phyloP scores from a whole-genome alignment of 2,329 filamentous ascomycete species.

The Aspergillus tubingensis region DNA sequence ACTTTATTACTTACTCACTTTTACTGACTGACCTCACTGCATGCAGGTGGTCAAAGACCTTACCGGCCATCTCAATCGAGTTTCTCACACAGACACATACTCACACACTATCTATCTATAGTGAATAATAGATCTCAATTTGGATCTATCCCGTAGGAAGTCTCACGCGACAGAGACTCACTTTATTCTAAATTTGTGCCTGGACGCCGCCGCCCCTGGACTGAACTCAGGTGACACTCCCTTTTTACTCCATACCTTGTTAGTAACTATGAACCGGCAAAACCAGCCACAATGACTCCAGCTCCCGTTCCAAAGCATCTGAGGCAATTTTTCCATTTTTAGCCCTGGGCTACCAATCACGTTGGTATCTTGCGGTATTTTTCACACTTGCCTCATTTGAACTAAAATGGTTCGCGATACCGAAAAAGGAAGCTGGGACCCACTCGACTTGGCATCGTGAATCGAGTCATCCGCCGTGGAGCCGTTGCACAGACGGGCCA shows the following conservation, averaged over 20 bases:
- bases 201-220: background rate
- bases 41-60: background rate
- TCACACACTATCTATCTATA: background rate
- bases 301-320: constrained; percentile 7
- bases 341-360: constrained; percentile 22
- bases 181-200: background rate
- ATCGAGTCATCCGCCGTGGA: constrained; percentile 2
- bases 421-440: constrained; percentile 1
- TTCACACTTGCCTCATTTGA: constrained; percentile 16
- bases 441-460: constrained; percentile 1
- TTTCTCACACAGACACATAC: background rate
- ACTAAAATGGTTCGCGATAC: constrained; percentile 11
- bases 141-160: background rate
- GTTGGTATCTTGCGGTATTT: constrained; percentile 21
- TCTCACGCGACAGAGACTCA: background rate
- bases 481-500: background rate
- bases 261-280: background rate
- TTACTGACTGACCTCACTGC: background rate
- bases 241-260: background rate
- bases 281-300: constrained; percentile 9
- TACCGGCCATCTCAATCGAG: too few relatives aligned
- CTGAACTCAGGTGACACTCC: background rate
- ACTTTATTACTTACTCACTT: background rate
- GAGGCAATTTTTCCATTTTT: constrained; percentile 25
- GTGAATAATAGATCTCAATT: background rate